Conservation (phyloP, 305 asterid species). For the Andrographis paniculata region DNA sequence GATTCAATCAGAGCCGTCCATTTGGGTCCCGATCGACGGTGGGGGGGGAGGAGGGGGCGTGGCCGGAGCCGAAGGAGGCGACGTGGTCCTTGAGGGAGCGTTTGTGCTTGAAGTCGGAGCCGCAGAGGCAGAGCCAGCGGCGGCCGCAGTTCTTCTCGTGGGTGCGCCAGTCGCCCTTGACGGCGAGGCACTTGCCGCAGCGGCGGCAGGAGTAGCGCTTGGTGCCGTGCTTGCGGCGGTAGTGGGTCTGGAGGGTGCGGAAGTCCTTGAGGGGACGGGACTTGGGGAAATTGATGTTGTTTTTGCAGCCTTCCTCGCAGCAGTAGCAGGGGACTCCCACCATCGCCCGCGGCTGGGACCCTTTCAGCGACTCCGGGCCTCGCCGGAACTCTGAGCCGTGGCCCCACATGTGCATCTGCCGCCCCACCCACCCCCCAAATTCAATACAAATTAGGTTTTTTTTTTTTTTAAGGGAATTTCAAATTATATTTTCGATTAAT, state of each 20-base stretch:
- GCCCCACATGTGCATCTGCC: slow-evolving; percentile 97
- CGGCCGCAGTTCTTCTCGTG: slow-evolving; percentile 92
- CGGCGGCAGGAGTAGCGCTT: slow-evolving; percentile 64
- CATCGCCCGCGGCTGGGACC: slow-evolving; percentile 83
- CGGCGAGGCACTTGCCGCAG: slow-evolving; percentile 70
- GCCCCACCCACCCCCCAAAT: too few relatives aligned
- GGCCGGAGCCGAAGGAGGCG: slow-evolving; percentile 45
- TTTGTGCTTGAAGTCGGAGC: slow-evolving; percentile 72
- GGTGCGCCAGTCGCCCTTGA: slow-evolving; percentile 91
- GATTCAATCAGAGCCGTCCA: slow-evolving; percentile 1
- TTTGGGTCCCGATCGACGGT: slow-evolving; percentile 18
- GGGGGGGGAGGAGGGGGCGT: slow-evolving; percentile 33
- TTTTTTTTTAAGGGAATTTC: too few relatives aligned
- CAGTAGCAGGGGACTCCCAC: slow-evolving; percentile 76
- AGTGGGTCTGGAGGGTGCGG: slow-evolving; percentile 85
- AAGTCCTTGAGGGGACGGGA: slow-evolving; percentile 70
- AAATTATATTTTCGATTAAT: too few relatives aligned
- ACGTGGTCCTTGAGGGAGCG: slow-evolving; percentile 67
- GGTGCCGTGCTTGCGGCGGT: slow-evolving; percentile 76
- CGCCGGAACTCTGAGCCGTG: slow-evolving; percentile 84
- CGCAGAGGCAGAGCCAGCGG: slow-evolving; percentile 70
- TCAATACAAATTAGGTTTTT: too few relatives aligned
- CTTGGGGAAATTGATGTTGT: slow-evolving; percentile 66
- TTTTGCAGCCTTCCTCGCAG: slow-evolving; percentile 64
- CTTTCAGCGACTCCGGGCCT: slow-evolving; percentile 74